Evolutionary conservation across 1,284 basidiomycete species (phyloP), one percentile per base, ranked within the genome.

Genomic region (Inonotus hispidus): DNA sequence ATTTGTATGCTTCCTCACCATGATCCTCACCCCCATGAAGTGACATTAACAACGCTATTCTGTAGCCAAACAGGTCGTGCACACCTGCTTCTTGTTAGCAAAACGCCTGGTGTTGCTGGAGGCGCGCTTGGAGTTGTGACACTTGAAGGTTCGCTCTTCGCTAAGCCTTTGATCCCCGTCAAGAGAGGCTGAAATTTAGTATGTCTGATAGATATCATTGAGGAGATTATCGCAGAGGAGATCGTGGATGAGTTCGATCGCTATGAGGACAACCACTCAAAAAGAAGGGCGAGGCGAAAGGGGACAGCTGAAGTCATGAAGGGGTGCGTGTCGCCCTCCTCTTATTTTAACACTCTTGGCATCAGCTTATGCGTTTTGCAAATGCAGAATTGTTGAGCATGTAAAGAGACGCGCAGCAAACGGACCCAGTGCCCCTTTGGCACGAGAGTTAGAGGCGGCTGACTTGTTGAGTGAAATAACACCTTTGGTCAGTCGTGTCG

Each of bases 1-100:
- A 95, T 74, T 90, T 94, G 92, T 90, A 67, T 59, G 84, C 71
- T 3, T 4, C 23, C 11, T 3, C 7, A 27, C 35, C 4, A 13
- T 52, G n/a, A 16, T 21, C 23, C 27, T 47, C 14, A 4, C 21
- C n/a, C n/a, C n/a, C 35, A n/a, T 29, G 23, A 52, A 52, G 53
- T 23, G 5, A 49, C 7, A n/a, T 10, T 49, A 23, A 25, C 23
- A 25, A 10, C 23, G 2, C 1, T 3, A 13, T 16, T 5, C 47
- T 23, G 11, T 19, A 95, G 93, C 81, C 96, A 98, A 80, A 96
- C 94, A 2, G 96, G 96, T 6, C 87, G 95, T 55, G 93, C 94
- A 0, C 96, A 99, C 74, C 80, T 98, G 65, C 79, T 99, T 23
- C 78, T 99, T 25, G 84, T 99, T 39, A 94, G 90, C 66, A 79